Conservation (phyloP, 306 rosid genomes). For the Fragaria iinumae region DNA sequence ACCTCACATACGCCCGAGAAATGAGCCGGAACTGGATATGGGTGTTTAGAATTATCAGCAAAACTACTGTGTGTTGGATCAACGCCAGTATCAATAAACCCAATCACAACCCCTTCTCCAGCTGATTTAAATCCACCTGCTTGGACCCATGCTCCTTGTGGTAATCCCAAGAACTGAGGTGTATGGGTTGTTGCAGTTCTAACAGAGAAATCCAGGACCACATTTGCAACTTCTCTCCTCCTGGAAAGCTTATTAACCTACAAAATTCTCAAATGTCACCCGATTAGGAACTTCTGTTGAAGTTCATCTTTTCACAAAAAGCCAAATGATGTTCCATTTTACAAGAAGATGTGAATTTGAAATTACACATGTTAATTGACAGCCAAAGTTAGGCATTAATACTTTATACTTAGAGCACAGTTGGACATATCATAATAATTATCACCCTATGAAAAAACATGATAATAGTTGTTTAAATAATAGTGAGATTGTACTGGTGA, state of each 20-base stretch:
- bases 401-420: slow-evolving; percentile 4
- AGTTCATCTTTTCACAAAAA: background rate
- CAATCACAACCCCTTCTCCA: slow-evolving; percentile 90
- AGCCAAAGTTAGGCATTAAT: background rate
- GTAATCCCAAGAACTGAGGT: slow-evolving; percentile 93
- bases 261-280: slow-evolving; percentile 22
- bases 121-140: slow-evolving; percentile 84
- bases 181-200: slow-evolving; percentile 96
- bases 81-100: slow-evolving; percentile 89
- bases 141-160: slow-evolving; percentile 83
- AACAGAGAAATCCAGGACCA: slow-evolving; percentile 83
- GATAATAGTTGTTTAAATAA: background rate
- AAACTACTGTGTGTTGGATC: slow-evolving; percentile 93
- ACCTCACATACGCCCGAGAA: slow-evolving; percentile 94
- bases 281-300: background rate
- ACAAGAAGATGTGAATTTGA: background rate
- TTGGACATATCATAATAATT: slow-evolving; percentile 6
- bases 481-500: slow-evolving; percentile 2
- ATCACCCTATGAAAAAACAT: background rate
- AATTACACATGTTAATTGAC: background rate
- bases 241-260: slow-evolving; percentile 78
- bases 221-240: slow-evolving; percentile 83
- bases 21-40: slow-evolving; percentile 80
- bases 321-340: background rate
- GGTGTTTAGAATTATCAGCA: slow-evolving; percentile 45